Evolutionary conservation across 192 early-diverging fungal genomes (phyloP).

Genomic region (Coemansia reversa): DNA sequence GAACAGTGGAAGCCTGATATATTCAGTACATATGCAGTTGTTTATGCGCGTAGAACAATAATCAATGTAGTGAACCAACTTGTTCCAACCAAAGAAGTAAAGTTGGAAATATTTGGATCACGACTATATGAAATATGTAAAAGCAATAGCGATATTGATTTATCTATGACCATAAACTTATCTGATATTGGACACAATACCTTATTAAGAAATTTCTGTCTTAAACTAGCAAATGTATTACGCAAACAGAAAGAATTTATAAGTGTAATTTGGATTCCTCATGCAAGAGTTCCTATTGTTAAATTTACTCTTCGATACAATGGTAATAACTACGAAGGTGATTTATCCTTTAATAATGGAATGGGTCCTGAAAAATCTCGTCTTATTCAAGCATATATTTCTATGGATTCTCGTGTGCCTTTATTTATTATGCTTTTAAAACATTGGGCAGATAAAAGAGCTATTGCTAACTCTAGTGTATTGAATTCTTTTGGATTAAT

Average conservation of each 20-base stretch:
- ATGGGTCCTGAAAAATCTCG: constrained; percentile 22
- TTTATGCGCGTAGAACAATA: background rate
- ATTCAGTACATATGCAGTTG: background rate
- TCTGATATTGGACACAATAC: background rate
- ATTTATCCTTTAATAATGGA: constrained; percentile 26
- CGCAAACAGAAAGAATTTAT: background rate
- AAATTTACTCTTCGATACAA: constrained; percentile 25
- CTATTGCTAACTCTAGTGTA: constrained; percentile 12
- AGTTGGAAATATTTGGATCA: constrained; percentile 20
- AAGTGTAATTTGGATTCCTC: constrained; percentile 10
- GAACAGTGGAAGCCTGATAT: background rate
- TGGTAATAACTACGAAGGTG: constrained; percentile 20
- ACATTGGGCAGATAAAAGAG: constrained; percentile 24
- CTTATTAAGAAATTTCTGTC: background rate
- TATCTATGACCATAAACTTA: background rate
- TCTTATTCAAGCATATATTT: constrained; percentile 20
- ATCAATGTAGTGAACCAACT: background rate
- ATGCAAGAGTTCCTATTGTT: constrained; percentile 40
- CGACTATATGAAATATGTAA: constrained; percentile 21
- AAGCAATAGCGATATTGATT: constrained; percentile 27
- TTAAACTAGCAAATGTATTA: background rate
- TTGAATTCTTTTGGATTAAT: constrained; percentile 42
- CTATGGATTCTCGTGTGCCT: constrained; percentile 25
- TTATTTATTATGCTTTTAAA: constrained; percentile 26
- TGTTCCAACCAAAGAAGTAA: background rate